Conservation (phyloP, 495 filamentous ascomycete species). For the Hypoxylon rickii region DNA sequence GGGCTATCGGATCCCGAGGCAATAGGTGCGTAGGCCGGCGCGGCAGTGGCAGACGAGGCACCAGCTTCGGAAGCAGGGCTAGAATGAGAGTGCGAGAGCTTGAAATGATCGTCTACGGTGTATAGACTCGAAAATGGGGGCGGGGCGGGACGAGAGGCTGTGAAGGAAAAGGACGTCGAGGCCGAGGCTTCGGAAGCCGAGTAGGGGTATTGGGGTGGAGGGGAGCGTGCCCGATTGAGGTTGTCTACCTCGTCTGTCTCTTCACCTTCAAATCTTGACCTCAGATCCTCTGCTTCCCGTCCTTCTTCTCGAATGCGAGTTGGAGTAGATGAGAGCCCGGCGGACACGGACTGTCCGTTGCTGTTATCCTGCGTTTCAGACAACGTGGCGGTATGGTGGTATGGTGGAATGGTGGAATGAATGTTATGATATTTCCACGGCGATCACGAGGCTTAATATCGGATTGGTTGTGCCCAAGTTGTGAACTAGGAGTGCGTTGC, state of each 20-base stretch:
- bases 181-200: slow-evolving; percentile 64
- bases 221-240: slow-evolving; percentile 46
- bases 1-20: slow-evolving; percentile 48
- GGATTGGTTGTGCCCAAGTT: no score
- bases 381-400: slow-evolving; percentile 66
- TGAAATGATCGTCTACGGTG: slow-evolving; percentile 46
- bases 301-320: slow-evolving; percentile 37
- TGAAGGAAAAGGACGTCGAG: slow-evolving; percentile 49
- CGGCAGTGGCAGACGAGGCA: slow-evolving; percentile 56
- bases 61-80: slow-evolving; percentile 59
- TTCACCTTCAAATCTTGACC: slow-evolving; percentile 46
- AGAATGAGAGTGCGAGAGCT: slow-evolving; percentile 48
- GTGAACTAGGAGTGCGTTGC: slow-evolving; percentile 5
- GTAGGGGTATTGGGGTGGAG: slow-evolving; percentile 63
- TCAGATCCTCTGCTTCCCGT: slow-evolving; percentile 23
- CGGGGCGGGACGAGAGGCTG: slow-evolving; percentile 36
- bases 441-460: no score
- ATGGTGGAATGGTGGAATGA: no score
- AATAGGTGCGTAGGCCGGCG: slow-evolving; percentile 63
- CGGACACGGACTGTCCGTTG: slow-evolving; percentile 71
- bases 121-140: slow-evolving; percentile 55
- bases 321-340: slow-evolving; percentile 47
- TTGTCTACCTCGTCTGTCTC: slow-evolving; percentile 54
- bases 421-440: no score
- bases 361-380: slow-evolving; percentile 65